phyloP scores from a whole-genome alignment of 2,329 filamentous ascomycete species.

The Diaporthe sp. region DNA sequence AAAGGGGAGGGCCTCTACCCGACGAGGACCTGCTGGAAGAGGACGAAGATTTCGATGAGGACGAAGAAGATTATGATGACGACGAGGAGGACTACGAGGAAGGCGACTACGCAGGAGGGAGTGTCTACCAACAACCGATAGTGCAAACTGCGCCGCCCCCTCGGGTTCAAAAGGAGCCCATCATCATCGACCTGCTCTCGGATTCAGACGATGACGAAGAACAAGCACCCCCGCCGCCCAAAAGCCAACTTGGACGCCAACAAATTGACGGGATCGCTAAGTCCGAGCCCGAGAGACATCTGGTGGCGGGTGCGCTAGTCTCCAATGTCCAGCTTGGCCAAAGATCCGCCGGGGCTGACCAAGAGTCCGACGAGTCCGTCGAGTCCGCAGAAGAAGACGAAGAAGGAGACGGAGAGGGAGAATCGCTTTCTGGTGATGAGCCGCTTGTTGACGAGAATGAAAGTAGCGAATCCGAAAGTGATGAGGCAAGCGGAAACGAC shows the following conservation, averaged over 20 bases:
- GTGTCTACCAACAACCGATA: conserved; percentile 9
- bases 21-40: conserved; percentile 43
- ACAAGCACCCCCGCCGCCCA: conserved; percentile 25
- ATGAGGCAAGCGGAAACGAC: conserved; percentile 23
- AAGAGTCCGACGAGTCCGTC: neutral
- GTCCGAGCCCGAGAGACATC: neutral
- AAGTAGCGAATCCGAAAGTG: conserved; percentile 18
- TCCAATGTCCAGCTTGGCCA: neutral
- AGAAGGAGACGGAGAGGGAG: neutral
- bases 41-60: conserved; percentile 41
- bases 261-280: conserved; percentile 23
- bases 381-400: conserved; percentile 17
- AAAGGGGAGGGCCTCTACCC: conserved; percentile 35
- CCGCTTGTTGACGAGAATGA: neutral
- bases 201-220: conserved; percentile 59
- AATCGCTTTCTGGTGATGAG: neutral
- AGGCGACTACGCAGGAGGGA: conserved; percentile 37
- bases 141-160: conserved; percentile 33
- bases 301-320: neutral
- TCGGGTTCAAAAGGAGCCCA: conserved; percentile 50
- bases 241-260: conserved; percentile 10
- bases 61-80: conserved; percentile 41
- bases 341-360: neutral
- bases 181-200: conserved; percentile 63
- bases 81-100: conserved; percentile 47